A percentile compares a stretch with the other conserved stretches of the same genome.
Evolutionary conservation across 495 filamentous ascomycete species (phyloP).

Genomic region (Talaromyces proteolyticus): DNA sequence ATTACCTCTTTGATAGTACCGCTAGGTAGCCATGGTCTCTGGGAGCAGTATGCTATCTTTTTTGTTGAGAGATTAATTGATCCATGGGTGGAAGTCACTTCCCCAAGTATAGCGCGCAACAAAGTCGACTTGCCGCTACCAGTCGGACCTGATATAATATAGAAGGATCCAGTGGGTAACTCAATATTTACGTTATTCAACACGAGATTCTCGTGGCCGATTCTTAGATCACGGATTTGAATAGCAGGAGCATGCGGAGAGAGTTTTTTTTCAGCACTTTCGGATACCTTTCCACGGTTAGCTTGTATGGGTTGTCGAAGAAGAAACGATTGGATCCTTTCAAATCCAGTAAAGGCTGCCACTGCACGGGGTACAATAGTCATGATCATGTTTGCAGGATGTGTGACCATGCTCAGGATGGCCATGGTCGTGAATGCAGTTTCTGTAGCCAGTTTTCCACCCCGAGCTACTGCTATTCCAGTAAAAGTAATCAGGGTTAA

Average conservation of each 20-base stretch:
- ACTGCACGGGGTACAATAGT: conserved; percentile 24
- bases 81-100: conserved; percentile 26
- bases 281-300: not conserved
- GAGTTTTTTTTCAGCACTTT: not conserved
- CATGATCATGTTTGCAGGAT: conserved; percentile 40
- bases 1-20: conserved; percentile 32
- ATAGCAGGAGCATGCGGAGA: not conserved
- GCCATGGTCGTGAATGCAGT: conserved; percentile 46
- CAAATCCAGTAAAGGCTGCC: conserved; percentile 37
- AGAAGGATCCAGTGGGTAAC: conserved; percentile 12
- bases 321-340: conserved; percentile 46
- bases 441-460: conserved; percentile 30
- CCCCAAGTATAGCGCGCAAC: conserved; percentile 40
- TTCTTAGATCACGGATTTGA: conserved; percentile 1
- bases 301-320: conserved; percentile 4
- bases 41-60: conserved; percentile 32
- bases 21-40: conserved; percentile 35
- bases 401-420: conserved; percentile 41
- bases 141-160: conserved; percentile 38
- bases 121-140: conserved; percentile 45
- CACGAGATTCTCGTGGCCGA: not conserved
- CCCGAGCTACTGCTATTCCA: conserved; percentile 31
- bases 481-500: conserved; percentile 30
- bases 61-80: conserved; percentile 9
- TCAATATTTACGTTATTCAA: not conserved